phyloP scores from a whole-genome alignment of 176 grass and related monocot genomes.

The Eragrostis curvula region DNA sequence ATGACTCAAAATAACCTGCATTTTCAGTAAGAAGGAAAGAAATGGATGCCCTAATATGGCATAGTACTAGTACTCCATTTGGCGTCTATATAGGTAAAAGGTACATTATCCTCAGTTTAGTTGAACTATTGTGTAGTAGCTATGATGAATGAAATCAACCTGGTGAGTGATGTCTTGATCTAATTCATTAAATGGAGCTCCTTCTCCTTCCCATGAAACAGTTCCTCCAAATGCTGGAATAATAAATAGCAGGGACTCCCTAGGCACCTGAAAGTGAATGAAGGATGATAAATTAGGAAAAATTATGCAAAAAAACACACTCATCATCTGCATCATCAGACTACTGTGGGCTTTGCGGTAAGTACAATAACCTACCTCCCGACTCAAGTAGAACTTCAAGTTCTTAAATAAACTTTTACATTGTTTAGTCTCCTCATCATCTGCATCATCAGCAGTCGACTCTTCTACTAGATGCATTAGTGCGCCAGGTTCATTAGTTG shows the following conservation, averaged over 20 bases:
- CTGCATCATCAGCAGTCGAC: conserved; percentile 58
- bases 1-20: conserved; percentile 11
- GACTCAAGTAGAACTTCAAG: conserved; percentile 90
- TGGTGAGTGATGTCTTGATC: conserved; percentile 85
- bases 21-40: neutral
- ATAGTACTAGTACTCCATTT: neutral
- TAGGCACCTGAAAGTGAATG: conserved; percentile 72
- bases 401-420: conserved; percentile 87
- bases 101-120: conserved; percentile 9
- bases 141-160: conserved; percentile 43
- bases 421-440: conserved; percentile 64
- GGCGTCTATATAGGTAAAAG: conserved; percentile 2
- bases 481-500: conserved; percentile 88
- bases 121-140: neutral
- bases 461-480: conserved; percentile 96
- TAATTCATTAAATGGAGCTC: conserved; percentile 78
- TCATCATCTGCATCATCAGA: conserved; percentile 7
- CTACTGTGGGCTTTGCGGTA: conserved; percentile 5
- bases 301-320: neutral
- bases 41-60: neutral
- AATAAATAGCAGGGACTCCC: conserved; percentile 89
- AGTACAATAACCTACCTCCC: conserved; percentile 64
- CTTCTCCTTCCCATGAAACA: conserved; percentile 95
- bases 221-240: conserved; percentile 94
- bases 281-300: neutral